A percentile compares a stretch with the other conserved stretches of the same genome.
Evolutionary conservation across 192 early-diverging fungal genomes (phyloP).

Genomic region (Gigaspora rosea): DNA sequence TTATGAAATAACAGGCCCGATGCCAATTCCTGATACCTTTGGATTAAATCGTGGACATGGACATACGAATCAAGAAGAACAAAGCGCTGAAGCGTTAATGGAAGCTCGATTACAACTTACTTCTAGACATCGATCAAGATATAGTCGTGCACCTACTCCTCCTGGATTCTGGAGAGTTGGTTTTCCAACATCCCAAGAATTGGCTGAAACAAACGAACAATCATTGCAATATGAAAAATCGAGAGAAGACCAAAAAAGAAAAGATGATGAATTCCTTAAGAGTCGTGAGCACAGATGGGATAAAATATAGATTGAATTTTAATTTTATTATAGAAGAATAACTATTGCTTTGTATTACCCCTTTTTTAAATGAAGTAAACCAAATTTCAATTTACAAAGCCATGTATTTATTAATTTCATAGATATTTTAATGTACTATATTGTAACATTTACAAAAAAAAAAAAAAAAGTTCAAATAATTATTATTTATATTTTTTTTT

Average conservation of each 20-base stretch:
- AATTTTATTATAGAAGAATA: too few species aligned
- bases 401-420: too few species aligned
- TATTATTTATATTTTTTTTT: too few species aligned
- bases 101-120: background rate
- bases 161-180: conserved; percentile 20
- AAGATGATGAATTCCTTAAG: background rate
- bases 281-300: conserved; percentile 5
- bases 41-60: background rate
- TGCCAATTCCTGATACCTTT: background rate
- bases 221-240: background rate
- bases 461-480: too few species aligned
- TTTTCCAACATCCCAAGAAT: conserved; percentile 6
- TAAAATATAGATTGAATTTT: background rate
- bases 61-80: background rate
- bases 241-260: conserved; percentile 13
- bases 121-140: background rate
- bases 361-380: too few species aligned
- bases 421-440: too few species aligned
- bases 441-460: too few species aligned
- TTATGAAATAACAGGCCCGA: conserved; percentile 9
- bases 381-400: too few species aligned
- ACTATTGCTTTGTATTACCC: too few species aligned
- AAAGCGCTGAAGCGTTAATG: background rate
- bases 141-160: conserved; percentile 15
- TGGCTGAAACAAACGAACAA: conserved; percentile 6